Conservation (phyloP, 1,284 basidiomycete species). For the Cutaneotrichosporon cutaneum region DNA sequence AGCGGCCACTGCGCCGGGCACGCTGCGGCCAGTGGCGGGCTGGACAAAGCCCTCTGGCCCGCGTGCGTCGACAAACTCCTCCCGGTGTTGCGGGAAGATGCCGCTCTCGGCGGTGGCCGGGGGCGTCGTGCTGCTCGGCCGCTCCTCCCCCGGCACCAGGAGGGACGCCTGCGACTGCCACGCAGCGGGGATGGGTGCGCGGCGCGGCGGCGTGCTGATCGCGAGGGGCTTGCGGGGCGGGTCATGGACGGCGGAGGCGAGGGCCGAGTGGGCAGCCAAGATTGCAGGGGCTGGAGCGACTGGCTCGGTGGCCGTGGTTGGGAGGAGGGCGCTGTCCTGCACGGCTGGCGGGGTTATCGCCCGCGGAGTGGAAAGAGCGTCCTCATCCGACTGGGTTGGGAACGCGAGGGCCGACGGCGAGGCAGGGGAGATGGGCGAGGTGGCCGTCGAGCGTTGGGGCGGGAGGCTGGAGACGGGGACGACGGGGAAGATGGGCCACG, state of each 20-base stretch:
- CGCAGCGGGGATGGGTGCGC: not conserved
- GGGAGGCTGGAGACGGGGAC: not conserved
- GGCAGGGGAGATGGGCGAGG: not conserved
- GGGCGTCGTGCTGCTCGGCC: not conserved
- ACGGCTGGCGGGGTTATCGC: not conserved
- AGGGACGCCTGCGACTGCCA: not conserved
- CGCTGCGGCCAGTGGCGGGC: not conserved
- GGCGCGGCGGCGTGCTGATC: not conserved
- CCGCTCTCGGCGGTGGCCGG: not conserved
- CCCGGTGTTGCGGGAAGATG: not conserved
- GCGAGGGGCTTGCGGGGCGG: not conserved
- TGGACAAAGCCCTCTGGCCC: not conserved
- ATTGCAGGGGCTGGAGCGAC: not conserved
- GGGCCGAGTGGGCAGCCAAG: not conserved
- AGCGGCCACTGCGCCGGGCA: not conserved
- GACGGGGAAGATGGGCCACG: not conserved
- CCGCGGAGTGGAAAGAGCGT: not conserved
- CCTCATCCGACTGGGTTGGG: no score
- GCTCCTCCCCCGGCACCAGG: not conserved
- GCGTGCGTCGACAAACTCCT: not conserved
- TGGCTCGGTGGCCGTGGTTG: not conserved
- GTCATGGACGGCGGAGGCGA: not conserved
- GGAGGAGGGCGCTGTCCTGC: not conserved
- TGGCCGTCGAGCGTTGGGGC: not conserved
- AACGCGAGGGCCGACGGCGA: not conserved